Percentiles rank a stretch among this genome's conserved stretches.
Evolutionary conservation across 2,329 filamentous ascomycete genomes (phyloP).

Genomic region (Epicoccum sorghinum): DNA sequence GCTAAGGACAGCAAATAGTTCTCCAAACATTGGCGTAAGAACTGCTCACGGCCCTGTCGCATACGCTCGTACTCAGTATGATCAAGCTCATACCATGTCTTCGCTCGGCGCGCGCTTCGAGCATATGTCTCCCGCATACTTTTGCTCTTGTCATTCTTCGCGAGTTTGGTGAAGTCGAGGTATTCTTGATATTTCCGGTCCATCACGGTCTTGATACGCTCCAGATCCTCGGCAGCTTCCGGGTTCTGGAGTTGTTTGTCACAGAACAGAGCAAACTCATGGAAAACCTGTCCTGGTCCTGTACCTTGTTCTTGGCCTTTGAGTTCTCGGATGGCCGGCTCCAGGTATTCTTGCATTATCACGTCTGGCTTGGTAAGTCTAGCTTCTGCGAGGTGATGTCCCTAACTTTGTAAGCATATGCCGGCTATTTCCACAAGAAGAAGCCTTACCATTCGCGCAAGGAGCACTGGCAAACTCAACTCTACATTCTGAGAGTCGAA

Average conservation of each 20-base stretch:
- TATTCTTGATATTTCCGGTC: constrained; percentile 84
- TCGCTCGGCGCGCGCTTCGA: constrained; percentile 71
- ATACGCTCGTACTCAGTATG: constrained; percentile 83
- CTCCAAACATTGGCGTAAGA: constrained; percentile 86
- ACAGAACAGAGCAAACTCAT: constrained; percentile 94
- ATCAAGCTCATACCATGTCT: constrained; percentile 88
- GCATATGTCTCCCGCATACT: constrained; percentile 57
- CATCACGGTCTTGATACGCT: constrained; percentile 77
- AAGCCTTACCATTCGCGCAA: constrained; percentile 74
- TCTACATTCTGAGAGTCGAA: constrained; percentile 40
- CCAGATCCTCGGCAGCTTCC: constrained; percentile 82
- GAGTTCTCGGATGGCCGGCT: constrained; percentile 82
- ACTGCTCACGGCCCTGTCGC: constrained; percentile 75
- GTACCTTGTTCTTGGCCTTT: constrained; percentile 69
- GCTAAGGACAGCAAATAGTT: constrained; percentile 88
- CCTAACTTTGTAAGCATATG: constrained; percentile 53
- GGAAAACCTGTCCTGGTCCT: constrained; percentile 86
- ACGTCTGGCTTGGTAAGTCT: constrained; percentile 88
- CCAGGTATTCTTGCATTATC: constrained; percentile 85
- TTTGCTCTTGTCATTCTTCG: constrained; percentile 54
- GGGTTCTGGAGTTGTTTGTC: constrained; percentile 90
- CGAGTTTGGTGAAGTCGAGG: constrained; percentile 69
- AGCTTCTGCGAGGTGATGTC: constrained; percentile 86
- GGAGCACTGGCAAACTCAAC: constrained; percentile 65
- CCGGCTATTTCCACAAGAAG: not conserved